These are phyloP conservation scores for Chrysopogon serrulatus DNA, from an alignment of 176 grass and related monocot species.

Conservation along the genomic window DNA sequence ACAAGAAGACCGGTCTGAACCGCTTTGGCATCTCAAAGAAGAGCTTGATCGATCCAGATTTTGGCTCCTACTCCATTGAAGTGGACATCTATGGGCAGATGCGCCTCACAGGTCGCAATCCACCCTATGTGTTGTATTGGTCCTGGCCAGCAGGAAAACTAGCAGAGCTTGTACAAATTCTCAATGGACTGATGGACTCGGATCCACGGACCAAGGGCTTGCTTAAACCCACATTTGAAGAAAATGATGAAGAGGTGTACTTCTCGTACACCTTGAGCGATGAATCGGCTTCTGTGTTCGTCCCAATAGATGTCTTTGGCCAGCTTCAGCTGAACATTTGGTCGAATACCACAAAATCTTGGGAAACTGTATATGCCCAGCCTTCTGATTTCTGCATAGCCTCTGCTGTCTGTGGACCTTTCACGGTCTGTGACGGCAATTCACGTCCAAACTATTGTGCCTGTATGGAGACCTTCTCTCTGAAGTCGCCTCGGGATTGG, in stretches of 20 bases:
- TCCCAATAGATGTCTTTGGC: not conserved
- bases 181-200: not conserved
- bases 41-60: not conserved
- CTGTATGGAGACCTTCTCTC: not conserved
- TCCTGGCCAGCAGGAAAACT: not conserved
- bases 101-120: not conserved
- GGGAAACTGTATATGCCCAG: not conserved
- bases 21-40: not conserved
- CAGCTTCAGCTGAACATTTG: not conserved
- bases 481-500: not conserved
- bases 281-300: not conserved
- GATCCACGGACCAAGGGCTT: constrained; percentile 8
- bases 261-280: not conserved
- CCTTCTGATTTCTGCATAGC: not conserved
- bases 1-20: not conserved
- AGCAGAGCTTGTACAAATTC: not conserved
- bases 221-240: not conserved
- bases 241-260: not conserved
- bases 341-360: not conserved
- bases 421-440: not conserved
- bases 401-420: not conserved
- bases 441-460: not conserved
- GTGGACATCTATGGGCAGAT: not conserved
- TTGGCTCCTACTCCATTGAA: not conserved
- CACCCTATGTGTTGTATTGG: not conserved